These are phyloP conservation scores for Fusarium palustre DNA, from an alignment of 2,329 filamentous ascomycete genomes.

Conservation along the genomic window DNA sequence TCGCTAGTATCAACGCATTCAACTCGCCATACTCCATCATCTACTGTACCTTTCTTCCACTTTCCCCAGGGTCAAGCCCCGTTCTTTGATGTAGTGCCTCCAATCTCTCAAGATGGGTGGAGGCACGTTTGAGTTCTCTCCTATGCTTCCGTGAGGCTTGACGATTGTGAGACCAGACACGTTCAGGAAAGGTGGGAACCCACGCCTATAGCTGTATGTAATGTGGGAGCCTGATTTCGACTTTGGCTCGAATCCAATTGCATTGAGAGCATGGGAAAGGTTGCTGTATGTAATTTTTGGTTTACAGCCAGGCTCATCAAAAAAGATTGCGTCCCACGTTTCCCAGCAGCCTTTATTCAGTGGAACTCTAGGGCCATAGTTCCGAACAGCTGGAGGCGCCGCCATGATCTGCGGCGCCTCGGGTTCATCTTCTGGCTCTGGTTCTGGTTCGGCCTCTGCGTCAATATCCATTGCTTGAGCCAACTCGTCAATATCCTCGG, in stretches of 20 bases:
- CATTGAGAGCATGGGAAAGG: not conserved
- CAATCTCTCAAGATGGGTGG: not conserved
- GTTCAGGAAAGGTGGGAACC: not conserved
- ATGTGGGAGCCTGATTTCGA: not conserved
- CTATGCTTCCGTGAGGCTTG: not conserved
- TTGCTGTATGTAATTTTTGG: not conserved
- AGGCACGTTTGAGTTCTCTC: not conserved
- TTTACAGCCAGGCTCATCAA: slow-evolving; percentile 4
- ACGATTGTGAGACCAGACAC: not conserved
- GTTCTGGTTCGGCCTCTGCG: not conserved
- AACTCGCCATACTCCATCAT: not conserved
- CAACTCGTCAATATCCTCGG: not conserved
- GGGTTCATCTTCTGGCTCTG: too few relatives aligned
- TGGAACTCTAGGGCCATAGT: not conserved
- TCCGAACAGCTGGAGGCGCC: slow-evolving; percentile 16
- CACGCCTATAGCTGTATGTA: not conserved
- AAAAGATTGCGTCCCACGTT: not conserved
- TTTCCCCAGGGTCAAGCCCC: slow-evolving; percentile 20
- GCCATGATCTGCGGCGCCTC: not conserved
- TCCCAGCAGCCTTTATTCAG: slow-evolving; percentile 36
- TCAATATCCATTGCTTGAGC: not conserved
- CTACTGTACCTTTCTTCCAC: slow-evolving; percentile 24
- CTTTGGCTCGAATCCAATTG: not conserved
- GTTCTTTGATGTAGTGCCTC: not conserved
- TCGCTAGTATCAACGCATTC: not conserved